A percentile compares a stretch with the other conserved stretches of the same genome.
These are phyloP conservation scores for Pterocarpus macrocarpus DNA, from an alignment of 306 rosid species.

Conservation along the genomic window DNA sequence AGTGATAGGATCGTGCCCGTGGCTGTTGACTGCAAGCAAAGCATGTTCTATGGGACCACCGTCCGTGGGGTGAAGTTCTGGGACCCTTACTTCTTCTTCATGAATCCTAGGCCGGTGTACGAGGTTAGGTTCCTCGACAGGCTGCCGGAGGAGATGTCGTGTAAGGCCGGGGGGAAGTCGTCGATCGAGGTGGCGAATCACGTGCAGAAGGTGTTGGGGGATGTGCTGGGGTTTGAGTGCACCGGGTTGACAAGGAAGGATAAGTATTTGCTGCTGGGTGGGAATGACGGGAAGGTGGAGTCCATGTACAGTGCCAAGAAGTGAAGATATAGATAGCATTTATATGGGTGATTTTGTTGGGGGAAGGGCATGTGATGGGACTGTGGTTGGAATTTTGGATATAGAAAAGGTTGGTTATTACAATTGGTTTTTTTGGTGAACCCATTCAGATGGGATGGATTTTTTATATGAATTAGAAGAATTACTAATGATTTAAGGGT, in stretches of 20 bases:
- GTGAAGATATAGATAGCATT: conserved; percentile 8
- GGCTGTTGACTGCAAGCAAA: conserved; percentile 86
- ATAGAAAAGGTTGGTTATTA: not conserved
- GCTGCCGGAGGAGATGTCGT: conserved; percentile 76
- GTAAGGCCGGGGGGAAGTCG: conserved; percentile 84
- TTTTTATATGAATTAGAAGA: conserved; percentile 4
- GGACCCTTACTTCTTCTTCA: conserved; percentile 96
- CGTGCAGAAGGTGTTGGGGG: conserved; percentile 89
- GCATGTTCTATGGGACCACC: conserved; percentile 88
- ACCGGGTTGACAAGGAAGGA: conserved; percentile 89
- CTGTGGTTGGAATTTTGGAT: not conserved
- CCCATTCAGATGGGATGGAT: not conserved
- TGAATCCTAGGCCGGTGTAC: conserved; percentile 92
- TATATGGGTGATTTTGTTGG: not conserved
- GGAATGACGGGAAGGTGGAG: conserved; percentile 96
- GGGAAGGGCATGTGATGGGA: not conserved
- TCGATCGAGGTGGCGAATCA: conserved; percentile 95
- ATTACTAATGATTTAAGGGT: not conserved
- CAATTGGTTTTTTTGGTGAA: conserved; percentile 38
- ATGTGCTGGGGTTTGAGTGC: conserved; percentile 82
- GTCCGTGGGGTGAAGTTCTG: conserved; percentile 94
- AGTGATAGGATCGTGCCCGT: conserved; percentile 96
- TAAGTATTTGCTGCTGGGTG: conserved; percentile 88
- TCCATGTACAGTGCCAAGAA: conserved; percentile 75
- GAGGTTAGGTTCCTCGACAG: conserved; percentile 76